Evolutionary conservation across 2,329 filamentous ascomycete species (phyloP).

Genomic region (Lasiodiplodia sp.): DNA sequence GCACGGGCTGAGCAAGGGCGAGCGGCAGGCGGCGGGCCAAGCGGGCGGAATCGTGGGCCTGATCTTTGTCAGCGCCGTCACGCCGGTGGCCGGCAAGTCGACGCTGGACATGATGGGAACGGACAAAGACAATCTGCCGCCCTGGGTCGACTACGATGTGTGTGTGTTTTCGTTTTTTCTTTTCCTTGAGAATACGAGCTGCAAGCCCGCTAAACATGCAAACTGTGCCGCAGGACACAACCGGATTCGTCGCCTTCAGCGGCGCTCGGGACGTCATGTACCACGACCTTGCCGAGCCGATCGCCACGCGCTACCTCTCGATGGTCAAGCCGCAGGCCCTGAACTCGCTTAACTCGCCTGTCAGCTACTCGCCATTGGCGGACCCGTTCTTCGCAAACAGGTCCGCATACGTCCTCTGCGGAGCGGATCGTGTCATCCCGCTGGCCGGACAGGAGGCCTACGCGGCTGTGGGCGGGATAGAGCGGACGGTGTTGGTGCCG

Average conservation of each 20-base stretch:
- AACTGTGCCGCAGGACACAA: slow-evolving; percentile 2
- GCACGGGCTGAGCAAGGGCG: slow-evolving; percentile 28
- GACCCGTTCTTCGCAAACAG: slow-evolving; percentile 15
- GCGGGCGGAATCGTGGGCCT: slow-evolving; percentile 30
- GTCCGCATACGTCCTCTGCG: slow-evolving; percentile 30
- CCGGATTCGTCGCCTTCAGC: slow-evolving; percentile 16
- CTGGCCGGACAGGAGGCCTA: slow-evolving; percentile 36
- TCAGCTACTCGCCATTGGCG: slow-evolving; percentile 27
- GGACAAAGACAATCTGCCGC: slow-evolving; percentile 12
- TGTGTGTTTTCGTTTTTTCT: not conserved
- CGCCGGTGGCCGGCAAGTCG: not conserved
- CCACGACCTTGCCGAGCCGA: slow-evolving; percentile 29
- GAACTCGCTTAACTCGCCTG: slow-evolving; percentile 16
- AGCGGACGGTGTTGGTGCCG: slow-evolving; percentile 31
- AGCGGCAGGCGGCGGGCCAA: not conserved
- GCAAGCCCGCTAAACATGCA: not conserved
- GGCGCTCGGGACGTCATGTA: slow-evolving; percentile 26
- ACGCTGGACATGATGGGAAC: slow-evolving; percentile 29
- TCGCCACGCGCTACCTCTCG: slow-evolving; percentile 21
- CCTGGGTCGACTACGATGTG: slow-evolving; percentile 28
- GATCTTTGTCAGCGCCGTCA: slow-evolving; percentile 21
- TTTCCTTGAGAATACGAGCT: not conserved
- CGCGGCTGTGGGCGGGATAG: slow-evolving; percentile 29
- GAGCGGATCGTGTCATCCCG: slow-evolving; percentile 38
- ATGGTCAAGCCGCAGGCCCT: slow-evolving; percentile 25